Evolutionary conservation across 2,329 filamentous ascomycete species (phyloP).

Genomic region (Macrophomina pseudophaseolina): DNA sequence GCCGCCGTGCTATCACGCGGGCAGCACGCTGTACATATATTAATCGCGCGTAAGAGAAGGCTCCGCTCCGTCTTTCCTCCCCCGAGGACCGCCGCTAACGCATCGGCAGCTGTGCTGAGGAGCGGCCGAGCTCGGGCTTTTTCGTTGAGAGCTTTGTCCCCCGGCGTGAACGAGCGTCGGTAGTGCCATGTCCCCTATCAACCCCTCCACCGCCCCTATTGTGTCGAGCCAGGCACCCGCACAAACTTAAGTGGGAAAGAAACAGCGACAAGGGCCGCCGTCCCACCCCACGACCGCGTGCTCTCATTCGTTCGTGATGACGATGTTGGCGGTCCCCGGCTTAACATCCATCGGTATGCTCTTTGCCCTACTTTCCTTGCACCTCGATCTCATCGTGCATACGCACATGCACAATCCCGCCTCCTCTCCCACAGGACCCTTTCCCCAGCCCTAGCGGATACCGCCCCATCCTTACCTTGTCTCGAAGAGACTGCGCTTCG

Average conservation of each 20-base stretch:
- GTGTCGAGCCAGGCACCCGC: slow-evolving; percentile 8
- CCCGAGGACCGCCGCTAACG: background rate
- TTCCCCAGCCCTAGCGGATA: background rate
- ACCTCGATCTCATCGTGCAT: background rate
- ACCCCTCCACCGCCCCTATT: background rate
- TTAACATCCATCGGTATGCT: slow-evolving; percentile 5
- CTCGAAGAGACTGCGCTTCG: background rate
- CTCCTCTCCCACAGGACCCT: background rate
- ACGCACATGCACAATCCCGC: background rate
- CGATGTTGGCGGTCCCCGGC: background rate
- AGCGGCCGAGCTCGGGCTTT: background rate
- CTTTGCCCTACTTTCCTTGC: background rate
- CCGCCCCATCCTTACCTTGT: background rate
- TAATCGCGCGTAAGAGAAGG: slow-evolving; percentile 20
- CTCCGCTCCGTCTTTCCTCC: background rate
- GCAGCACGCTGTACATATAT: slow-evolving; percentile 9
- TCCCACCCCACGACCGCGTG: slow-evolving; percentile 5
- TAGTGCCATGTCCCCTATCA: slow-evolving; percentile 20
- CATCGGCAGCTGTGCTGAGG: background rate
- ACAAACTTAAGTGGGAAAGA: background rate
- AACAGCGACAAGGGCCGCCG: background rate
- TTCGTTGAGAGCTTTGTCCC: background rate
- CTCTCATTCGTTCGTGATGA: slow-evolving; percentile 19
- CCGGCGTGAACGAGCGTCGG: slow-evolving; percentile 8
- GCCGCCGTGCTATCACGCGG: background rate